Evolutionary conservation across 75 land plant genomes (phyloP).

Genomic region (Gnetum montanum): DNA sequence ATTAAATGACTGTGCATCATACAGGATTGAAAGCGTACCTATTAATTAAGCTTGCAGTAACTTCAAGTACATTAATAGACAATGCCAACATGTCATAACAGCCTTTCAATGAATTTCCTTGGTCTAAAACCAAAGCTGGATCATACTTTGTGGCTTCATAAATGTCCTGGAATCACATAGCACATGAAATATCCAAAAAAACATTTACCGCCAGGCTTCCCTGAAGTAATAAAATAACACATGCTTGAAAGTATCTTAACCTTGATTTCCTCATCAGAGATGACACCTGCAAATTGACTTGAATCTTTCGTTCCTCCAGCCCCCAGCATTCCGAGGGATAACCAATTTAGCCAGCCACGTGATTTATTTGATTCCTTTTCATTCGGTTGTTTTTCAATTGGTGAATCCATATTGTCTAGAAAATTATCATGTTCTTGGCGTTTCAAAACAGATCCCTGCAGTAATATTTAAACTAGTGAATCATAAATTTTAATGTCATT

Average conservation of each 20-base stretch:
- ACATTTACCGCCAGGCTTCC: not conserved
- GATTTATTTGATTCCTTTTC: conserved; percentile 37
- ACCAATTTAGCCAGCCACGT: conserved; percentile 85
- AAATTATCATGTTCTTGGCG: too few species aligned
- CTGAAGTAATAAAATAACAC: not conserved
- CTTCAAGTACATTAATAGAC: conserved; percentile 32
- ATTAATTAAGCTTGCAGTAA: conserved; percentile 30
- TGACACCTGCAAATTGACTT: conserved; percentile 73
- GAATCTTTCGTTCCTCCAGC: conserved; percentile 74
- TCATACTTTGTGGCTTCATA: conserved; percentile 77
- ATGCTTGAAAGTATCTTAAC: too few species aligned
- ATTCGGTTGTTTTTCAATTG: conserved; percentile 23
- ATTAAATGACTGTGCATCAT: too few species aligned
- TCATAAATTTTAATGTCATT: too few species aligned
- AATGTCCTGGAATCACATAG: conserved; percentile 50
- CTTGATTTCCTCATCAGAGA: conserved; percentile 90
- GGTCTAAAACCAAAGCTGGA: conserved; percentile 26
- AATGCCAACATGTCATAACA: conserved; percentile 25
- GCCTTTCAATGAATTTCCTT: conserved; percentile 23
- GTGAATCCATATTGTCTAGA: conserved; percentile 9
- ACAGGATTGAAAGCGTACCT: too few species aligned
- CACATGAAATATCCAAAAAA: not conserved
- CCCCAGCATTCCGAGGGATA: conserved; percentile 93
- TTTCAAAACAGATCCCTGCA: too few species aligned
- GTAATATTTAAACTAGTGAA: too few species aligned